Evolutionary conservation across 1,139 yeast species (phyloP).

Genomic region (Nakaseomyces nivariensis): DNA sequence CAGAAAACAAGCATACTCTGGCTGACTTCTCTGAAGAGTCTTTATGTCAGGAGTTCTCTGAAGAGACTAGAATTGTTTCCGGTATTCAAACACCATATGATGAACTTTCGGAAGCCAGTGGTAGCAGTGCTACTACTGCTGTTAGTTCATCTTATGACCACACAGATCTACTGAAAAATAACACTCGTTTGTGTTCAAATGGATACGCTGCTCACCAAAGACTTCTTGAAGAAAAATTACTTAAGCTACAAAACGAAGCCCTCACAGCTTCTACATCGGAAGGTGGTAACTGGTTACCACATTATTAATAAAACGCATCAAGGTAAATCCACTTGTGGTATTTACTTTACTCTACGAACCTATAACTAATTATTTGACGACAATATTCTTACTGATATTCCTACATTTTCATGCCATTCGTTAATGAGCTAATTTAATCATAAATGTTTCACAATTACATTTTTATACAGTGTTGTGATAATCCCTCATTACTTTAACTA

Average conservation of each 20-base stretch:
- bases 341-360: background rate
- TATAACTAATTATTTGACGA: background rate
- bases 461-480: too few relatives aligned
- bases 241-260: background rate
- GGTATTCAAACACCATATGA: conserved; percentile 1
- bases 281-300: conserved; percentile 3
- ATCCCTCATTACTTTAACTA: too few relatives aligned
- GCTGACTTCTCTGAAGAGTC: background rate
- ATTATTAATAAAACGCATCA: background rate
- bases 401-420: background rate
- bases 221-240: conserved; percentile 1
- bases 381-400: background rate
- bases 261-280: background rate
- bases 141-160: conserved; percentile 1
- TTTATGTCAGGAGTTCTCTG: background rate
- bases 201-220: background rate
- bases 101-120: background rate
- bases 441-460: too few relatives aligned
- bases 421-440: background rate
- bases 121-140: conserved; percentile 1
- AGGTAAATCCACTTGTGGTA: background rate
- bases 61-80: background rate
- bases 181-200: background rate
- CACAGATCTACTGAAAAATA: background rate
- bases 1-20: background rate